Evolutionary conservation across 129 eudicot genomes (phyloP).

Genomic region (Centrapalus pauciflorus): DNA sequence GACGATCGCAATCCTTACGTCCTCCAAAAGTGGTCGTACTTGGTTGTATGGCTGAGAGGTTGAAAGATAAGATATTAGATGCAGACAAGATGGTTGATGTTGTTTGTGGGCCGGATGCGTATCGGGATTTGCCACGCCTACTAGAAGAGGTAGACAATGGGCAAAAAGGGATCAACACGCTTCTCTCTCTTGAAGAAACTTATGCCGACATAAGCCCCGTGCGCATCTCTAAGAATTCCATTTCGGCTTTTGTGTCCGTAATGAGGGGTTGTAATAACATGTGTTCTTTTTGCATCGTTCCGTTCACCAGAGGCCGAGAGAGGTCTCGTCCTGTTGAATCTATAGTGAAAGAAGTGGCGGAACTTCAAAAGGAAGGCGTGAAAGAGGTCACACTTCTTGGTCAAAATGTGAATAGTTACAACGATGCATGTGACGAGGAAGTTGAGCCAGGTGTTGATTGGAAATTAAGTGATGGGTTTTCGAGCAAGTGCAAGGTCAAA

Average conservation of each 20-base stretch:
- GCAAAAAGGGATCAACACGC: conserved; percentile 95
- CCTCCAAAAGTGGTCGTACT: conserved; percentile 99
- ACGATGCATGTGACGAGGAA: conserved; percentile 64
- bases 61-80: conserved; percentile 93
- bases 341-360: conserved; percentile 85
- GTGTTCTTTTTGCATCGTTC: conserved; percentile 99
- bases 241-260: conserved; percentile 87
- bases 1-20: conserved; percentile 66
- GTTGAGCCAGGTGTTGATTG: conserved; percentile 60
- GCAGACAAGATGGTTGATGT: conserved; percentile 99
- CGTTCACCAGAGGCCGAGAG: conserved; percentile 97
- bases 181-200: conserved; percentile 95
- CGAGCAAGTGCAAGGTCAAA: conserved; percentile 81
- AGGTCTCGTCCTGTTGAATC: conserved; percentile 96
- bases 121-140: conserved; percentile 88
- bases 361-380: conserved; percentile 85
- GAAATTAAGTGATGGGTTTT: conserved; percentile 93
- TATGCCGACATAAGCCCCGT: conserved; percentile 98
- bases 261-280: conserved; percentile 99
- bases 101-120: conserved; percentile 98
- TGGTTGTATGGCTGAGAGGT: conserved; percentile 99
- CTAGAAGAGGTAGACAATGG: conserved; percentile 92
- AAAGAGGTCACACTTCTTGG: conserved; percentile 98
- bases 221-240: conserved; percentile 73
- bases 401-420: conserved; percentile 96